These are phyloP conservation scores for Candida frijolesensis DNA, from an alignment of 1,139 yeast genomes.

Conservation along the genomic window DNA sequence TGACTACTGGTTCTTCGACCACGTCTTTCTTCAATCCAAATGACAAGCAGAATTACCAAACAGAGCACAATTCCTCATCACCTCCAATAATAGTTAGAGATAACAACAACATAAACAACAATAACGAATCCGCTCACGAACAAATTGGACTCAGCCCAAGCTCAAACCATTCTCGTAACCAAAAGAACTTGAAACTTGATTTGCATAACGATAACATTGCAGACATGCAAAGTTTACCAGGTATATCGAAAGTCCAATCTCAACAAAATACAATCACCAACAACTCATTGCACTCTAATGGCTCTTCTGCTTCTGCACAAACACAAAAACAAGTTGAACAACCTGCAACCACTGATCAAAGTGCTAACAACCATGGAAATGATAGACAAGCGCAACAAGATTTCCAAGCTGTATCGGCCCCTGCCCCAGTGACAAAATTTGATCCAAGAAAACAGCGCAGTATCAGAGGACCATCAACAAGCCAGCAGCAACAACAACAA, in stretches of 20 bases:
- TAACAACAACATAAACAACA: conserved; percentile 1
- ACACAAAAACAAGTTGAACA: not conserved
- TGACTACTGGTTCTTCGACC: conserved; percentile 6
- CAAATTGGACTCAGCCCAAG: conserved; percentile 9
- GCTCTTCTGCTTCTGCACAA: conserved; percentile 1
- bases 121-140: not conserved
- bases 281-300: conserved; percentile 4
- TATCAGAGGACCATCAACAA: not conserved
- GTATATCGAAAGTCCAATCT: not conserved
- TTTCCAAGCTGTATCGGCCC: conserved; percentile 5
- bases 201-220: conserved; percentile 16
- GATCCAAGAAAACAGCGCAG: conserved; percentile 16
- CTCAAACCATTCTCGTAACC: conserved; percentile 23
- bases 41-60: not conserved
- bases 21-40: conserved; percentile 4
- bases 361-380: not conserved
- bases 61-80: too few relatives aligned
- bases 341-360: not conserved
- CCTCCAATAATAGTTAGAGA: not conserved
- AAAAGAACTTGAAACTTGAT: conserved; percentile 34
- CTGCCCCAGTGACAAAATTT: conserved; percentile 9
- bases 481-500: not conserved
- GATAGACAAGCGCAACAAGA: conserved; percentile 1
- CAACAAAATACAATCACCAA: conserved; percentile 3
- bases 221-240: conserved; percentile 6